Base-by-base conservation (phyloP, 2,329 filamentous ascomycete genomes). In the Calonectria multiphialidica region DNA sequence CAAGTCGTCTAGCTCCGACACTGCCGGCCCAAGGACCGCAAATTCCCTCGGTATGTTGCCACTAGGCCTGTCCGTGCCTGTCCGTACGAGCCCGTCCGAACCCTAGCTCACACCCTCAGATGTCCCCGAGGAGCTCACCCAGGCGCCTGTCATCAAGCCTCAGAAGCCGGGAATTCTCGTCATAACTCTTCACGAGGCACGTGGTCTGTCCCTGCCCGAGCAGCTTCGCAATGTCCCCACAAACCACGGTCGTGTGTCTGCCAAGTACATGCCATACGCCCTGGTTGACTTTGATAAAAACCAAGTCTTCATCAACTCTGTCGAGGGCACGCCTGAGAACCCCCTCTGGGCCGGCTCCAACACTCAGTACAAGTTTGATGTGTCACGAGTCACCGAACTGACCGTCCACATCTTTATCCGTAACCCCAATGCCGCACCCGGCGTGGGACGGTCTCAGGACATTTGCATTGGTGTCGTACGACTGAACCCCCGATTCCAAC, bases 361-460 rank as follows among this genome's bases (percentile, higher is more conserved):
- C 84, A 98, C 96, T 16, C 95, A 97, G 80, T 98, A 98, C 90
- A 98, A 98, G 86, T 98, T 98, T 84, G 96, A 98, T 87, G 96
- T 98, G 73, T 98, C 96, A 59, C 90, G 96, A 79, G 93, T 95
- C 57, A 98, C 95, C 1, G 96, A 98, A 79, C 88, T 98, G 70
- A 94, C 92, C 72, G 92, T 98, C 28, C 96, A 98, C 78, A 87
- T 98, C 47, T 98, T 98, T 84, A 92, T 98, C 81, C 93, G 96
- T 77, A 98, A 98, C 81, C 96, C 96, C 42, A 92, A 91, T 66
- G 94, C 96, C 33, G 88, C 94, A 57, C 93, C 93, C n/a, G 95
- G 94, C 69, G 93, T 93, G 23, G 96, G 95, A 65, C 92, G 96
- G 78, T 97, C 94, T 82, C 95, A 98, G 82, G 96, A 98, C 84